Base-by-base conservation (phyloP, 139 green algal species). In the Chlorella sp. region DNA sequence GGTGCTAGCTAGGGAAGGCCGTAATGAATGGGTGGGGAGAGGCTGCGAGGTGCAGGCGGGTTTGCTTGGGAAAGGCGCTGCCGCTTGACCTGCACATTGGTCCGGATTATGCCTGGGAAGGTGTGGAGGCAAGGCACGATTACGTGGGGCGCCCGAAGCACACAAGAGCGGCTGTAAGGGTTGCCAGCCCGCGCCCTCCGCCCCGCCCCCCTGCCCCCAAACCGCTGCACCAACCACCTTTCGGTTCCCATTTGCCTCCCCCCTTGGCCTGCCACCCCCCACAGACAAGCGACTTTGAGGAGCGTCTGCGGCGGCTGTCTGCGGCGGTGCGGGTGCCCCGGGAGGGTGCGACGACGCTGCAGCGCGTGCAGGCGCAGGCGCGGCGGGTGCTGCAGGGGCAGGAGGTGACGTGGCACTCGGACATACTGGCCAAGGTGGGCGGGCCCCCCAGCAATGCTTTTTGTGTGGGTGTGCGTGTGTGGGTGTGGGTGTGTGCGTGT, bases 361-460 rank as follows among this genome's bases (percentile, higher is more conserved):
- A 53, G 37, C 68, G 69, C 19, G 82, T 86, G 71, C 39, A 75
- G 69, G 24, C 84, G 0, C 30, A 64, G 32, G 88, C 68, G 39
- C 73, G 88, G 28, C 87, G 89, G 22, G 64, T 81, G 82, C 84
- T 85, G 87, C 57, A 78, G 57, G 73, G 81, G 64, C 36, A 90
- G 57, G 75, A 93, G 81, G 89, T 86, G 40, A 48, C 39, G 76
- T 86, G 61, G 79, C 53, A 69, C 48, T 53, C 80, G 75, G 85
- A 79, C 80, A 86, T 83, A 39, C 86, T 86, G 12, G 57, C 83
- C 30, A 88, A 93, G 64, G 90, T 86, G 86, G 18, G 73, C 37
- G 75, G 75, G 16, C 21, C 64, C 48, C 5, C 48, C 11, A 30
- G 64, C 64, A 32, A 26, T 68, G 60, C 60, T 18, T 68, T 68